Evolutionary conservation across 2,329 filamentous ascomycete genomes (phyloP).

Genomic region (Calonectria hongkongensis): DNA sequence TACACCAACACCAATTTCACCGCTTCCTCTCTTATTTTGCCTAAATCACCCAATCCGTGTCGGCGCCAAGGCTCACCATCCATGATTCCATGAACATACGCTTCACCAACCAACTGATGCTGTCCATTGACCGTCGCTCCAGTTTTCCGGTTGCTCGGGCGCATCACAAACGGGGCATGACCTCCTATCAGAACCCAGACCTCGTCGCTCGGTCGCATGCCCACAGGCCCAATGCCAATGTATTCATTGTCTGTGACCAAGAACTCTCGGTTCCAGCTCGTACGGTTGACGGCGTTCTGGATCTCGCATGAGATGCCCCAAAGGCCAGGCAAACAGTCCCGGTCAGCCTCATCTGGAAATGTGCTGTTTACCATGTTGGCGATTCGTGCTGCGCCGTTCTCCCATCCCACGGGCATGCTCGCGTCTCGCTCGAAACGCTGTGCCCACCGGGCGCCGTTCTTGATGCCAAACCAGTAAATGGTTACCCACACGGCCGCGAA

Average conservation of each 20-base stretch:
- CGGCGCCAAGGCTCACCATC: background rate
- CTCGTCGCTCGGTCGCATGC: background rate
- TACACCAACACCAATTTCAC: background rate
- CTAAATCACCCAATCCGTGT: background rate
- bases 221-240: background rate
- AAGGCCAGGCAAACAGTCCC: background rate
- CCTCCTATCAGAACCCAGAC: background rate
- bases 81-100: slow-evolving; percentile 8
- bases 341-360: background rate
- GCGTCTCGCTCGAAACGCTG: background rate
- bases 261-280: slow-evolving; percentile 14
- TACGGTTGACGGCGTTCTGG: background rate
- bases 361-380: background rate
- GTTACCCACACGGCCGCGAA: background rate
- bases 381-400: background rate
- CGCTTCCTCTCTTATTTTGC: background rate
- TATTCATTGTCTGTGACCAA: background rate
- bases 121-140: background rate
- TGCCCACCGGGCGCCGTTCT: background rate
- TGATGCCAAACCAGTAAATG: background rate
- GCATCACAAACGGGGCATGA: background rate
- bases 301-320: slow-evolving; percentile 14
- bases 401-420: background rate
- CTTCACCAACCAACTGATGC: background rate
- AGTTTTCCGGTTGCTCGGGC: background rate